Base-by-base conservation (phyloP, 2,329 filamentous ascomycete species). In the Arthrobotrys iridis region DNA sequence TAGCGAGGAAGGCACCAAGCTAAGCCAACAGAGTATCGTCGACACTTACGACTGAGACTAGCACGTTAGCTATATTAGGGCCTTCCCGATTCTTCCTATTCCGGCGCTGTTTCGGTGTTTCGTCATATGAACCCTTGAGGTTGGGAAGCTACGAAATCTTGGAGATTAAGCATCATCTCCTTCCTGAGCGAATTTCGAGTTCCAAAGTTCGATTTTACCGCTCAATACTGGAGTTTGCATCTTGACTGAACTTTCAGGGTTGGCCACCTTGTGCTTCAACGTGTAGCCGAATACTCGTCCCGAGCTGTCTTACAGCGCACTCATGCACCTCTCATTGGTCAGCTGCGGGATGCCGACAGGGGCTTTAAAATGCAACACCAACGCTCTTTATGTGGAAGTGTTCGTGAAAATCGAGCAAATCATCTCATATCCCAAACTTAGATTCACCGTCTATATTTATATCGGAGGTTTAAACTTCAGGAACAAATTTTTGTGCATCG, bases 231-330 rank as follows among this genome's bases (percentile, higher is more conserved):
- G n/a, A n/a, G n/a, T n/a, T n/a, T n/a, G n/a, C n/a, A n/a, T n/a
- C n/a, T 55, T 15, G 8, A 37, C 28, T 22, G 48, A 15, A 10
- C 26, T 13, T 2, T 8, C n/a, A 18, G n/a, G 24, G 46, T 33
- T 33, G 46, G 48, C 24, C 48, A 6, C 7, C 3, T 10, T 37
- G 28, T 35, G 3, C 46, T 26, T 55, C 15, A 15, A 55, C 20
- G 48, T 55, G 48, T 26, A 55, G 48, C 15, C 48, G 48, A 50
- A 15, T 13, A 6, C 15, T 55, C 48, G 48, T 55, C 48, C 48
- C 48, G 48, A 55, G n/a, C 28, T 55, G 48, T 55, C 48, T 18
- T 55, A 35, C 48, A 55, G 48, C 48, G 15, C 48, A 55, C 48
- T n/a, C 30, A 37, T 55, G 48, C 28, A 30, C 15, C 28, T 55